Evolutionary conservation across 2,329 filamentous ascomycete species (phyloP).

Genomic region (Eutypella sp.): DNA sequence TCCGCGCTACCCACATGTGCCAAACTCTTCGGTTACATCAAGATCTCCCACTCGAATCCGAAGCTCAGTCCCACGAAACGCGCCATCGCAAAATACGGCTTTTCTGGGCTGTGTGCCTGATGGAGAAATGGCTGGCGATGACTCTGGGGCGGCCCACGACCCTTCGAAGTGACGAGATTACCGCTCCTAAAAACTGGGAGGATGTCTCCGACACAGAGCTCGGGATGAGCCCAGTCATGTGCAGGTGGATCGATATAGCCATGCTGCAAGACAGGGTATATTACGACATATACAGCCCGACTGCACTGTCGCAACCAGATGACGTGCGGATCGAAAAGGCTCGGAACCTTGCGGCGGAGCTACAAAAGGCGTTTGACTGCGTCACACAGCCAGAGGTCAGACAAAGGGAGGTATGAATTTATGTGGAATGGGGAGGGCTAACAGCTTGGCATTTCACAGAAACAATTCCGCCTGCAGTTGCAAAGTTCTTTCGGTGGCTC

Average conservation of each 20-base stretch:
- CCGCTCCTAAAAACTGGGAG: conserved; percentile 8
- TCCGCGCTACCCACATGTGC: conserved; percentile 12
- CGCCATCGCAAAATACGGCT: conserved; percentile 10
- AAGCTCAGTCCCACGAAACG: conserved; percentile 6
- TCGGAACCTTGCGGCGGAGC: conserved; percentile 11
- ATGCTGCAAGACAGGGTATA: conserved; percentile 20
- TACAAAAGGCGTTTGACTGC: conserved; percentile 1
- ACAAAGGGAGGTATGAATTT: not conserved
- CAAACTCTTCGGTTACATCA: conserved; percentile 18
- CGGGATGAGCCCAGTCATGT: conserved; percentile 4
- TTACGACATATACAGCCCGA: conserved; percentile 23
- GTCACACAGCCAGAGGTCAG: conserved; percentile 1
- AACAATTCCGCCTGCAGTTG: too few relatives aligned
- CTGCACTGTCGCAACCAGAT: conserved; percentile 15
- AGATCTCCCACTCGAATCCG: conserved; percentile 5
- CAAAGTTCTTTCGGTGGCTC: not conserved
- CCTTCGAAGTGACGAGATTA: conserved; percentile 23
- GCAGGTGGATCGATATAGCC: conserved; percentile 12
- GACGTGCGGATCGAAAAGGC: conserved; percentile 13
- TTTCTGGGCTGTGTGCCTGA: conserved; percentile 22
- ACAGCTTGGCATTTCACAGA: too few relatives aligned
- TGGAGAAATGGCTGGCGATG: conserved; percentile 20
- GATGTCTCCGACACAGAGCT: not conserved
- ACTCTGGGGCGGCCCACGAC: conserved; percentile 21
- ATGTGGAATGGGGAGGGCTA: too few relatives aligned